Evolutionary conservation across 2,329 filamentous ascomycete species (phyloP).

Genomic region (Cladorrhinum sp.): DNA sequence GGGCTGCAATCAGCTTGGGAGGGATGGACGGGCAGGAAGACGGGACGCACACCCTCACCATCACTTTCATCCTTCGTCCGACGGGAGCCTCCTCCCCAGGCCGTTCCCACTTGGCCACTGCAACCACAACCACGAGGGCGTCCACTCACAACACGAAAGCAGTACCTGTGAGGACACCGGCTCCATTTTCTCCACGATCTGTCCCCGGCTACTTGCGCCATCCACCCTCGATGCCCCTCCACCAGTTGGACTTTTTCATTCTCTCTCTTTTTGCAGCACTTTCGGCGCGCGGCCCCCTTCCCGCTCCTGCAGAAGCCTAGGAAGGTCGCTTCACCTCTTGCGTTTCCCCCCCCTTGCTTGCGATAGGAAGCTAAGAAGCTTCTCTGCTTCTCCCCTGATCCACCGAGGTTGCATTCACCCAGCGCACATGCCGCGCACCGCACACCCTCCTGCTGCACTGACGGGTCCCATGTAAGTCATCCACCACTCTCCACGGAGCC

Average conservation of each 20-base stretch:
- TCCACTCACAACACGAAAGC: conserved; percentile 6
- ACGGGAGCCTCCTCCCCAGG: neutral
- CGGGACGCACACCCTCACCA: neutral
- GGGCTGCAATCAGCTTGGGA: neutral
- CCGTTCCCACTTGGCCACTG: conserved; percentile 11
- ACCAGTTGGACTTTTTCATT: neutral
- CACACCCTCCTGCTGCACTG: conserved; percentile 12
- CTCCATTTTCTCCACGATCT: conserved; percentile 23
- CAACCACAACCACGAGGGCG: neutral
- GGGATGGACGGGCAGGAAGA: neutral
- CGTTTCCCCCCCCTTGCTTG: conserved; percentile 1
- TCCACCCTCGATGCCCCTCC: neutral
- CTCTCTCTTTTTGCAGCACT: conserved; percentile 21
- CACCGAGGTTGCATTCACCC: neutral
- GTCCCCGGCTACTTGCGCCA: neutral
- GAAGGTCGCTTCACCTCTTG: conserved; percentile 10
- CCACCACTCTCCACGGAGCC: conserved; percentile 18
- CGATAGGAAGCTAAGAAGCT: neutral
- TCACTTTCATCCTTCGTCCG: neutral
- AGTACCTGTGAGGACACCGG: conserved; percentile 4
- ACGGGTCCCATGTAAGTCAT: conserved; percentile 28
- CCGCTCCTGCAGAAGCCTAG: conserved; percentile 39
- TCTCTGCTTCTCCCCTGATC: neutral
- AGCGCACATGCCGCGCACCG: conserved; percentile 5
- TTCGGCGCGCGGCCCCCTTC: conserved; percentile 31